These are phyloP conservation scores for Alternaria arborescens DNA, from an alignment of 2,329 filamentous ascomycete species.

Conservation along the genomic window DNA sequence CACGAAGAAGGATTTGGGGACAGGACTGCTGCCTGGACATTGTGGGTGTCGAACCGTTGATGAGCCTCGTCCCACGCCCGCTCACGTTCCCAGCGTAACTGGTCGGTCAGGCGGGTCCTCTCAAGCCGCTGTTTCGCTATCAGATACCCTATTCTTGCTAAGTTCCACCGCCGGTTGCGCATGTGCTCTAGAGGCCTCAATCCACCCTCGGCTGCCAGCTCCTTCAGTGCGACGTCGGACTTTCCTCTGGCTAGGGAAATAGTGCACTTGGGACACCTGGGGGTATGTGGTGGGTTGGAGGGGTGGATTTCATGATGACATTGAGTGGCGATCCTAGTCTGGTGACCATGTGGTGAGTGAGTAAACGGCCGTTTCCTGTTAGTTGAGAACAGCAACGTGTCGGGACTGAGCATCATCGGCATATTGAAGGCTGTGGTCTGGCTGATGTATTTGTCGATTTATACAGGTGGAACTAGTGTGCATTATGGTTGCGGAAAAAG, in stretches of 20 bases:
- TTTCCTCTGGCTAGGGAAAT: slow-evolving; percentile 21
- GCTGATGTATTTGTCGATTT: slow-evolving; percentile 20
- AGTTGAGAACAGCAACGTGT: slow-evolving; percentile 1
- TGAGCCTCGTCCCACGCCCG: slow-evolving; percentile 34
- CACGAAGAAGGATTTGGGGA: slow-evolving; percentile 14
- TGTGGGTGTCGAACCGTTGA: slow-evolving; percentile 2
- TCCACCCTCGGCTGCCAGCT: slow-evolving; percentile 26
- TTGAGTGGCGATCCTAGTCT: slow-evolving; percentile 22
- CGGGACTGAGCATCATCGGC: slow-evolving; percentile 17
- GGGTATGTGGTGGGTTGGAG: slow-evolving; percentile 27
- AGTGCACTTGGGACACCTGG: slow-evolving; percentile 30
- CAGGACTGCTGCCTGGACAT: slow-evolving; percentile 18
- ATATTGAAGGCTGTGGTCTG: slow-evolving; percentile 11
- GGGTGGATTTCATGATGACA: slow-evolving; percentile 38
- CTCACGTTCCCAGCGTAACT: slow-evolving; percentile 34
- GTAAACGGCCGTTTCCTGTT: slow-evolving; percentile 6
- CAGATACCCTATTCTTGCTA: slow-evolving; percentile 27
- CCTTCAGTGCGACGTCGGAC: slow-evolving; percentile 21
- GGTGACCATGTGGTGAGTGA: slow-evolving; percentile 19
- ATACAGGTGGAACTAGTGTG: slow-evolving; percentile 16
- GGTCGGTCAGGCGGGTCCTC: slow-evolving; percentile 20
- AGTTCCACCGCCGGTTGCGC: slow-evolving; percentile 31
- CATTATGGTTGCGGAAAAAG: slow-evolving; percentile 19
- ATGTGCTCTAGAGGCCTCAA: slow-evolving; percentile 14
- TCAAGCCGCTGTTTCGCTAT: slow-evolving; percentile 23